phyloP scores from a whole-genome alignment of 179 eudicot species.

The Beta lomatogona region DNA sequence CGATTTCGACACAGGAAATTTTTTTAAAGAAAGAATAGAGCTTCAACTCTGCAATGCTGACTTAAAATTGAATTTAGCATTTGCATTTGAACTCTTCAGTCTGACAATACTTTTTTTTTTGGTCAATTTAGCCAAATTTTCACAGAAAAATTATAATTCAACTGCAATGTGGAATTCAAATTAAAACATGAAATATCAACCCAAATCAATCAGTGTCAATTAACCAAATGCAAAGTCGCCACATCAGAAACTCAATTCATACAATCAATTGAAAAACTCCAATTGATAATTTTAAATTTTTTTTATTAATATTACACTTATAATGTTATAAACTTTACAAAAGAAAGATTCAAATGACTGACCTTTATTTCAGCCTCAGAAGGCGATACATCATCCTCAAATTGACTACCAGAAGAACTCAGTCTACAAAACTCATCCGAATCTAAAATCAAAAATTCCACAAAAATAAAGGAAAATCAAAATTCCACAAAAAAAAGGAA shows the following conservation, averaged over 20 bases:
- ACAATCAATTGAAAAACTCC: background rate
- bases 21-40: background rate
- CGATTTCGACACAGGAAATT: background rate
- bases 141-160: background rate
- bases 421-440: slow-evolving; percentile 31
- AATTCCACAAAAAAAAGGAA: background rate
- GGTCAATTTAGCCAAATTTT: background rate
- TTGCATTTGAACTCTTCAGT: too few relatives aligned
- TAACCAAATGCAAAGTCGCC: background rate
- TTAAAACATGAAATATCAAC: background rate
- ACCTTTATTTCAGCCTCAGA: slow-evolving; percentile 46
- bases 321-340: background rate
- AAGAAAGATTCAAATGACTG: background rate
- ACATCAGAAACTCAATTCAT: background rate
- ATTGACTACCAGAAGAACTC: slow-evolving; percentile 16
- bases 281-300: background rate
- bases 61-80: too few relatives aligned
- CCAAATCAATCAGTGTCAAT: background rate
- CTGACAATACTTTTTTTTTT: too few relatives aligned
- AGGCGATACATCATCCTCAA: slow-evolving; percentile 21
- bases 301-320: too few relatives aligned
- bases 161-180: background rate
- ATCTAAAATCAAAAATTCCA: slow-evolving; percentile 29
- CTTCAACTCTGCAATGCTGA: background rate
- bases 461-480: too few relatives aligned